A percentile compares a stretch with the other conserved stretches of the same genome.
These are phyloP conservation scores for Colletotrichum somersetense DNA, from an alignment of 2,329 filamentous ascomycete species.

Conservation along the genomic window DNA sequence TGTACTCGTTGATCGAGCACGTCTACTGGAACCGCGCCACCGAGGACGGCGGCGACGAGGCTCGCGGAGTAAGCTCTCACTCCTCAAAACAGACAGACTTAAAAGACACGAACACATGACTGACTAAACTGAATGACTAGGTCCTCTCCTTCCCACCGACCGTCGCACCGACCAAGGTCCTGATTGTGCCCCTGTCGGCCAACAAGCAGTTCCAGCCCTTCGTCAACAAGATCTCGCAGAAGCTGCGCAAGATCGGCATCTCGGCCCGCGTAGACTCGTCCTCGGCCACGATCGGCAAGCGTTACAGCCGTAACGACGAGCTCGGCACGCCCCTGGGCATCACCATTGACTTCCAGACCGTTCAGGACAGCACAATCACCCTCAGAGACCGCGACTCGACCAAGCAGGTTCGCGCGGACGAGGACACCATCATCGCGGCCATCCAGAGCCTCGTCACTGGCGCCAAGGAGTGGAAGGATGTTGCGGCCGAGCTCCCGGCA, in stretches of 20 bases:
- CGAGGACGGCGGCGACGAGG: conserved; percentile 78
- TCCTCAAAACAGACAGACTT: neutral
- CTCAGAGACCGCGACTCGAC: conserved; percentile 92
- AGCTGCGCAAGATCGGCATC: conserved; percentile 80
- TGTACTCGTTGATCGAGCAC: conserved; percentile 95
- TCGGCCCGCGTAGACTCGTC: conserved; percentile 92
- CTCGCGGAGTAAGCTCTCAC: conserved; percentile 78
- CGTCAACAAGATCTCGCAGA: conserved; percentile 77
- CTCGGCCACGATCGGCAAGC: conserved; percentile 92
- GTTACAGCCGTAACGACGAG: conserved; percentile 95
- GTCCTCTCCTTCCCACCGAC: conserved; percentile 68
- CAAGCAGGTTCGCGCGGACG: conserved; percentile 86
- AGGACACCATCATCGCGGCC: conserved; percentile 83
- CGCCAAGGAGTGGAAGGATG: conserved; percentile 73
- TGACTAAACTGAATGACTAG: conserved; percentile 46
- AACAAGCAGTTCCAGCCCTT: conserved; percentile 86
- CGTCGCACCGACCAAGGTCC: conserved; percentile 94
- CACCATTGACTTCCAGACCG: conserved; percentile 95
- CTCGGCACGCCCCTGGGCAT: conserved; percentile 94
- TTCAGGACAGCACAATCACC: conserved; percentile 88
- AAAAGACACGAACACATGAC: conserved; percentile 42
- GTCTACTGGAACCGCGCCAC: conserved; percentile 87
- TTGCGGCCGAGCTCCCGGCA: conserved; percentile 82
- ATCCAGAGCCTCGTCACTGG: conserved; percentile 68
- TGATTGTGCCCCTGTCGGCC: conserved; percentile 88